Evolutionary conservation across 495 filamentous ascomycete genomes (phyloP), one percentile per base, ranked within the genome.

Genomic region (Aspergillus sclerotiicarbonarius): DNA sequence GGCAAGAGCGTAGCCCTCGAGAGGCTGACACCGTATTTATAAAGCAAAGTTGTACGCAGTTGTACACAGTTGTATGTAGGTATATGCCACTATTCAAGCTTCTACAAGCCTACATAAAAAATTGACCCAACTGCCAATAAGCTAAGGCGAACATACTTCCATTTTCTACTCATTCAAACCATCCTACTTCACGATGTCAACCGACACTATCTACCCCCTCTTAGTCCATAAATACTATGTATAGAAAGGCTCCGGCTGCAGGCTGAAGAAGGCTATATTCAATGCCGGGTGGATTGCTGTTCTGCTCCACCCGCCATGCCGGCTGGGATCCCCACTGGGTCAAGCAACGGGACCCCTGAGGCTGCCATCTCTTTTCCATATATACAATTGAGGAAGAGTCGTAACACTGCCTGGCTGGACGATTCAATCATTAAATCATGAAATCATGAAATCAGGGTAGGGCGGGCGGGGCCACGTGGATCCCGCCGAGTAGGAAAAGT

Each of bases 381-480:
- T 35, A 10, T 10, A 9, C 8, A 13, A 33, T 6, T 10, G 31
- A 33, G 31, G 5, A 33, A 10, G 31, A 6, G 31, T 33, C 5
- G 31, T 6, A 10, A 33, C 31, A 10, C 31, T 33, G 31, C 6
- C 5, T 33, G 6, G 31, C n/a, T n/a, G n/a, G n/a, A n/a, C n/a
- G n/a, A n/a, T n/a, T n/a, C n/a, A n/a, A n/a, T n/a, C n/a, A n/a
- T n/a, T n/a, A n/a, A n/a, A n/a, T n/a, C 31, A 33, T 33, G 31
- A 33, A 6, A 33, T 33, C 10, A 33, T 25, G 20, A 25, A 47
- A n/a, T 21, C 44, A 20, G 44, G 44, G 25, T 16, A 29, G 46
- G 29, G 25, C 6, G 5, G 47, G 70, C 70, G 68, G 72, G 64
- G 70, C 66, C 75, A 76, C 75, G 73, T 78, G 73, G 68, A 77